Conservation (phyloP, 1,284 basidiomycete species). For the Peniophora sp. region DNA sequence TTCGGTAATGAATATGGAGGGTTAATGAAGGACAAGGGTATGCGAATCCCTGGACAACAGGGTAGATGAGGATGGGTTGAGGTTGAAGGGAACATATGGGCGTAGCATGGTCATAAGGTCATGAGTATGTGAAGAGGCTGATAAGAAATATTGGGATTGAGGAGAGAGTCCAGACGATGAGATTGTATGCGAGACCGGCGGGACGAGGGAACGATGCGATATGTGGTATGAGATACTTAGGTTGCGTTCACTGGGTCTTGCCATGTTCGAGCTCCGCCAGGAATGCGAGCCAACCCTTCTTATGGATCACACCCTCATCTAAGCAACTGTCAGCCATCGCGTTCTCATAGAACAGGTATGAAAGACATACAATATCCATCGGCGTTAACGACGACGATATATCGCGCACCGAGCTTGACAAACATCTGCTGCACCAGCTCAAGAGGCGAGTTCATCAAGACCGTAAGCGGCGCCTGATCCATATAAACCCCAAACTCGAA, state of each 20-base stretch:
- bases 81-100: too few species aligned
- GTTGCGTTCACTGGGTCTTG: conserved; percentile 13
- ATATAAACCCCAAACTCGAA: conserved; percentile 88
- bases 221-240: not conserved
- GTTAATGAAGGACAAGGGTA: too few species aligned
- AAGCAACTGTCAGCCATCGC: conserved; percentile 3
- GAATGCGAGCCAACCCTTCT: conserved; percentile 88
- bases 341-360: conserved; percentile 1
- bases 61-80: too few species aligned
- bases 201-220: too few species aligned
- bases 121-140: too few species aligned
- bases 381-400: conserved; percentile 78
- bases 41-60: too few species aligned
- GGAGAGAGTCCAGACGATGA: too few species aligned
- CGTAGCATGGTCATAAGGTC: too few species aligned
- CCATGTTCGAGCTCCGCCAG: conserved; percentile 60
- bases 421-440: conserved; percentile 91
- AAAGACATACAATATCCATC: conserved; percentile 65
- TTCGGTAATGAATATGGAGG: too few species aligned
- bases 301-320: conserved; percentile 89
- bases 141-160: too few species aligned
- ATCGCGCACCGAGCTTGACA: conserved; percentile 86
- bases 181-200: too few species aligned
- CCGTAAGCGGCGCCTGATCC: conserved; percentile 83
- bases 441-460: conserved; percentile 77